phyloP scores from a whole-genome alignment of 306 rosid species.

The Malus sylvestris region DNA sequence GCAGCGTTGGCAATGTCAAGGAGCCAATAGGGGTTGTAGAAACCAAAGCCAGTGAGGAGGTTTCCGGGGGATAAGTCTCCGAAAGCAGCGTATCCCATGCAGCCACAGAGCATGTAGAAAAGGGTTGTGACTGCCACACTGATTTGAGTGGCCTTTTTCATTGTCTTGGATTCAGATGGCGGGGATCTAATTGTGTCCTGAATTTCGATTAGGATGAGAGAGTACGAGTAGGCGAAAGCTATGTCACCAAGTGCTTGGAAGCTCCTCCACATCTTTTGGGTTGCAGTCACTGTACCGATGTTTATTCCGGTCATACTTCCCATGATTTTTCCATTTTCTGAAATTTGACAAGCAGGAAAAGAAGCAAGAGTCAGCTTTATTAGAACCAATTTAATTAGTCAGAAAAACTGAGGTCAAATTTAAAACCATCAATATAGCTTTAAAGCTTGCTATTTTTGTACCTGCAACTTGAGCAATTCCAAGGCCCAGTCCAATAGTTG shows the following conservation, averaged over 20 bases:
- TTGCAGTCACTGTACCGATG: constrained; percentile 37
- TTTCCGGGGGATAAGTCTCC: constrained; percentile 73
- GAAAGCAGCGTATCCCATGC: constrained; percentile 68
- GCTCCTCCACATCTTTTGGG: constrained; percentile 46
- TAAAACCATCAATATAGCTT: neutral
- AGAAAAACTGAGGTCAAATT: neutral
- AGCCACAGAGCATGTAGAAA: constrained; percentile 84
- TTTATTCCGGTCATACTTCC: constrained; percentile 56
- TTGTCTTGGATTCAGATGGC: constrained; percentile 64
- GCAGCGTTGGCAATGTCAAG: constrained; percentile 76
- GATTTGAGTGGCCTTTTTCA: constrained; percentile 50
- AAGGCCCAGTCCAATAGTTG: constrained; percentile 28
- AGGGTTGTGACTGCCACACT: constrained; percentile 52
- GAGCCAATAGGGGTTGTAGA: constrained; percentile 72
- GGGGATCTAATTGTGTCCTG: constrained; percentile 73
- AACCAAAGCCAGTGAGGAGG: constrained; percentile 68
- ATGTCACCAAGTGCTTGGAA: constrained; percentile 74
- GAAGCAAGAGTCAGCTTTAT: constrained; percentile 2
- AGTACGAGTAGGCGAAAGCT: constrained; percentile 72
- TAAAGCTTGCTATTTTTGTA: neutral
- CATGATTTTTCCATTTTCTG: constrained; percentile 30
- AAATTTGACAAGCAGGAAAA: neutral
- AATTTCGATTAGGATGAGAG: constrained; percentile 61
- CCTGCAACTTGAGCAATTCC: constrained; percentile 24
- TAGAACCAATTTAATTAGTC: neutral